Evolutionary conservation across 2,329 filamentous ascomycete species (phyloP).

Genomic region (Alternaria viburni): DNA sequence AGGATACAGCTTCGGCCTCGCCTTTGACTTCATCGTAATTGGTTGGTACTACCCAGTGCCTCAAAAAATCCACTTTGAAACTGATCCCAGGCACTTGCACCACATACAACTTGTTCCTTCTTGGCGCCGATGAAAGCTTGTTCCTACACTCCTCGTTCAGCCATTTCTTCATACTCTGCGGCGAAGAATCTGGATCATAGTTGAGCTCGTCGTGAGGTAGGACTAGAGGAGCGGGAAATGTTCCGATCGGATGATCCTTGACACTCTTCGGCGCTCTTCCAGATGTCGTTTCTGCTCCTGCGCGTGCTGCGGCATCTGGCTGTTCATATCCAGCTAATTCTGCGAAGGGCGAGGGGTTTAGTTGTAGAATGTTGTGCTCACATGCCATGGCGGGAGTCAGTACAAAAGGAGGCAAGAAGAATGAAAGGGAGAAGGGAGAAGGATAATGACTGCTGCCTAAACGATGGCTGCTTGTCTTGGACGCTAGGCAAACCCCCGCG

Average conservation of each 20-base stretch:
- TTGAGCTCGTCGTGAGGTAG: conserved; percentile 66
- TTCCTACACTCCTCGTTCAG: conserved; percentile 54
- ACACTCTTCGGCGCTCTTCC: conserved; percentile 1
- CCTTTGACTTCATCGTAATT: conserved; percentile 25
- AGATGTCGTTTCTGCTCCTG: conserved; percentile 28
- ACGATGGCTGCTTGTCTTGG: background rate
- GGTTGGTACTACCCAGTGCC: conserved; percentile 47
- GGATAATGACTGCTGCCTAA: background rate
- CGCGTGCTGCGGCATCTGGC: conserved; percentile 27
- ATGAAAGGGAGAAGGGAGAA: background rate
- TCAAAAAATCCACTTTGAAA: conserved; percentile 48
- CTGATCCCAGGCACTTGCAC: conserved; percentile 54
- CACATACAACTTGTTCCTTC: conserved; percentile 61
- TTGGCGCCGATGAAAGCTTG: conserved; percentile 49
- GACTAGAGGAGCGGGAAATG: conserved; percentile 65
- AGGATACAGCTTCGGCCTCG: background rate
- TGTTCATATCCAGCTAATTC: conserved; percentile 42
- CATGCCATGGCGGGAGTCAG: background rate
- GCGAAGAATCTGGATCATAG: conserved; percentile 57
- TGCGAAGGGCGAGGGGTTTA: conserved; percentile 46
- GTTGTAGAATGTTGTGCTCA: conserved; percentile 10
- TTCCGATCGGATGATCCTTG: conserved; percentile 12
- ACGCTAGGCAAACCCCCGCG: background rate
- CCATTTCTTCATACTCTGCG: conserved; percentile 64
- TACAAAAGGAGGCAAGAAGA: background rate